Evolutionary conservation across 805 yeast genomes (phyloP).

Genomic region (Candida morakotiae): DNA sequence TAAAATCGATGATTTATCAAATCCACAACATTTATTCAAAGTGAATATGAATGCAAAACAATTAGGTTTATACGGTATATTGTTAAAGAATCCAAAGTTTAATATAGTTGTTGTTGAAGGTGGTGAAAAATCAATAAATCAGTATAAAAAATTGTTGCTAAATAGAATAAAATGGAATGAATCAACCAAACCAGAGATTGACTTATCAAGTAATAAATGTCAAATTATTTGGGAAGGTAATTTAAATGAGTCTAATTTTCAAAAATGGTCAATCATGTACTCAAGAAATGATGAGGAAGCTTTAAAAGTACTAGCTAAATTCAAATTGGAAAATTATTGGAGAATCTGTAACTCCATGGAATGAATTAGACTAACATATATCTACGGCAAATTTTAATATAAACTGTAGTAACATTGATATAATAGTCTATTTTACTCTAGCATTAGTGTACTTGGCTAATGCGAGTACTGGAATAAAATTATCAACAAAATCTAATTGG

Average conservation of each 20-base stretch:
- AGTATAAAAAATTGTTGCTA: slow-evolving; percentile 57
- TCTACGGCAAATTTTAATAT: too few relatives aligned
- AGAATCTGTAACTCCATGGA: slow-evolving; percentile 24
- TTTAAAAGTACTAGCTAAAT: slow-evolving; percentile 42
- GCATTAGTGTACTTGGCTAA: slow-evolving; percentile 5
- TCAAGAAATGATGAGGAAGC: slow-evolving; percentile 51
- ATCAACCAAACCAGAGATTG: slow-evolving; percentile 22
- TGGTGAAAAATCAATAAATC: slow-evolving; percentile 54
- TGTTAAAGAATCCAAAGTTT: slow-evolving; percentile 42
- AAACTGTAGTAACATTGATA: too few relatives aligned
- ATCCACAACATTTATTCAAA: slow-evolving; percentile 68
- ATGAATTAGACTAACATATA: not conserved
- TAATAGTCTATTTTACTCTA: not conserved
- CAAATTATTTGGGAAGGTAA: slow-evolving; percentile 70
- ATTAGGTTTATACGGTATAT: slow-evolving; percentile 59
- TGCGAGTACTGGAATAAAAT: slow-evolving; percentile 3
- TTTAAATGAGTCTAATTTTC: slow-evolving; percentile 48
- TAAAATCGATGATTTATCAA: slow-evolving; percentile 47
- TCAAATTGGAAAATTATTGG: slow-evolving; percentile 61
- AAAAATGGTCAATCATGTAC: slow-evolving; percentile 64
- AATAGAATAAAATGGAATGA: slow-evolving; percentile 70
- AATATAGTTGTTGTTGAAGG: slow-evolving; percentile 75
- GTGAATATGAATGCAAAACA: slow-evolving; percentile 81
- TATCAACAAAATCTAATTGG: slow-evolving; percentile 7
- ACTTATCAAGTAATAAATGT: slow-evolving; percentile 43